Evolutionary conservation across 1,284 basidiomycete genomes (phyloP).

Genomic region (Mycena citricolor): DNA sequence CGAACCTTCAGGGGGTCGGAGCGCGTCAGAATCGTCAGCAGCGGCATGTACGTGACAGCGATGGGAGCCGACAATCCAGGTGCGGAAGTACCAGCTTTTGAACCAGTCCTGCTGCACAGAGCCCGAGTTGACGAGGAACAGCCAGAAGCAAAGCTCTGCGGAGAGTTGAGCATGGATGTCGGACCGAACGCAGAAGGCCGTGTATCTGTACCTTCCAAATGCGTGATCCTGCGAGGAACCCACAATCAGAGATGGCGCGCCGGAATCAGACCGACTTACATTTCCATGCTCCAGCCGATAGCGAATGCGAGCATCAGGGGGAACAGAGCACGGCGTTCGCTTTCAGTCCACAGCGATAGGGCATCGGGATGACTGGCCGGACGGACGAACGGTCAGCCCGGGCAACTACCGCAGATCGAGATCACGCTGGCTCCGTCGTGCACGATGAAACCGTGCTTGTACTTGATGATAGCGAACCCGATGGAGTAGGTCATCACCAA

Average conservation of each 20-base stretch:
- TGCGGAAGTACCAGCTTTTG: conserved; percentile 66
- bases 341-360: conserved; percentile 56
- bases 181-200: conserved; percentile 10
- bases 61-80: conserved; percentile 64
- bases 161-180: neutral
- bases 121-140: conserved; percentile 69
- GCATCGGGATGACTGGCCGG: conserved; percentile 59
- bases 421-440: conserved; percentile 54
- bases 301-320: conserved; percentile 64
- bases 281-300: conserved; percentile 67
- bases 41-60: conserved; percentile 67
- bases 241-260: conserved; percentile 1
- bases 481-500: conserved; percentile 56
- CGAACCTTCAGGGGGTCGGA: conserved; percentile 56
- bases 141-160: conserved; percentile 77
- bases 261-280: conserved; percentile 45
- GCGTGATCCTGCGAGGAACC: conserved; percentile 56
- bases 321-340: conserved; percentile 49
- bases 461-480: conserved; percentile 70
- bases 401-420: too few relatives aligned
- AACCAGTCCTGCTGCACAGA: conserved; percentile 72
- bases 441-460: conserved; percentile 57
- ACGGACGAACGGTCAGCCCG: too few relatives aligned
- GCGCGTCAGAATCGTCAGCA: conserved; percentile 62
- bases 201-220: conserved; percentile 66